Conservation (phyloP, 2,329 filamentous ascomycete species). For the Teratosphaeriaceae sp. region DNA sequence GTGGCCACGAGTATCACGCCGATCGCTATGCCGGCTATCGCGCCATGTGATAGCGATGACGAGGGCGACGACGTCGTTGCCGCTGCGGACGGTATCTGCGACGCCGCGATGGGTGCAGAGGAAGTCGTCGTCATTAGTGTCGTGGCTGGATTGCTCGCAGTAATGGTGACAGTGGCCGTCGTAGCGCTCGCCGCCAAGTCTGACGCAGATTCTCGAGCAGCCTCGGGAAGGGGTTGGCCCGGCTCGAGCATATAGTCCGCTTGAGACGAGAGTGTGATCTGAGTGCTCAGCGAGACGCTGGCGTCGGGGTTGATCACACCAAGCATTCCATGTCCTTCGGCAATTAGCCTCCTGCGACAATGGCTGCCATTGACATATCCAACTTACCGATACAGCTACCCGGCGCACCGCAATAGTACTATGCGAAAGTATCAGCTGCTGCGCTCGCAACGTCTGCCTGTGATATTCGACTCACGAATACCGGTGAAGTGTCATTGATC, state of each 20-base stretch:
- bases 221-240: constrained; percentile 34
- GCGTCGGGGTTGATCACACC: constrained; percentile 62
- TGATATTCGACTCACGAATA: constrained; percentile 37
- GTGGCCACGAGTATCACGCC: constrained; percentile 57
- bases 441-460: neutral
- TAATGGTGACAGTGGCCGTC: constrained; percentile 13
- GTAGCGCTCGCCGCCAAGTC: constrained; percentile 17
- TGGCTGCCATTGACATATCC: neutral
- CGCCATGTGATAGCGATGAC: constrained; percentile 30
- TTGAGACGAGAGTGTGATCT: constrained; percentile 24
- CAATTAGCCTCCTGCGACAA: neutral
- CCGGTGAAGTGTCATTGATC: constrained; percentile 57
- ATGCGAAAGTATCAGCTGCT: neutral
- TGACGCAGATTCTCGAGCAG: constrained; percentile 23
- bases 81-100: constrained; percentile 9
- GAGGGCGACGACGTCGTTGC: constrained; percentile 7
- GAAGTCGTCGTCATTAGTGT: constrained; percentile 11
- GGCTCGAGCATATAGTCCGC: constrained; percentile 30
- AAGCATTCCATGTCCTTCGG: constrained; percentile 56
- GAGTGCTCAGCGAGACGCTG: constrained; percentile 20
- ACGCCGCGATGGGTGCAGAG: constrained; percentile 12
- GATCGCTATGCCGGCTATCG: constrained; percentile 51
- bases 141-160: constrained; percentile 10
- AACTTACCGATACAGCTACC: constrained; percentile 50
- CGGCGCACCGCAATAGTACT: constrained; percentile 61